These are phyloP conservation scores for Lepidium aucheri DNA, from an alignment of 345 rosid species.

Conservation along the genomic window DNA sequence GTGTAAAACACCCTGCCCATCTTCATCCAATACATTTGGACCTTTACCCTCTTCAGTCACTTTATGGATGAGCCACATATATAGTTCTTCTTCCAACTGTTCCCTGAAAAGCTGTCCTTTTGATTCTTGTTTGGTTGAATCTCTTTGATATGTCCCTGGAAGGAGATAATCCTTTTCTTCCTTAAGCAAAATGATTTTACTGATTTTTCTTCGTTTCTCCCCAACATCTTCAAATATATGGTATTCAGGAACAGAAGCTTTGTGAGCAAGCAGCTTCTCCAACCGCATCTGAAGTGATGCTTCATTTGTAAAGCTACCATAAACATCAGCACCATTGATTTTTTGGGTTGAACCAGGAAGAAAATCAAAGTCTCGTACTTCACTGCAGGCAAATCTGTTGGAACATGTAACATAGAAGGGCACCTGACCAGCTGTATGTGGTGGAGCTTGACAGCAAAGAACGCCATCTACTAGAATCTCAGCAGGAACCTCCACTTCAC, in stretches of 20 bases:
- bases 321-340: conserved; percentile 33
- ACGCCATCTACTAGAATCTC: conserved; percentile 62
- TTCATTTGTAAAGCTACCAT: conserved; percentile 32
- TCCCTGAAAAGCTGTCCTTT: conserved; percentile 37
- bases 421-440: conserved; percentile 57
- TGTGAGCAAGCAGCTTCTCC: conserved; percentile 46
- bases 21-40: conserved; percentile 50
- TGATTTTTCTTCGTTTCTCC: conserved; percentile 41
- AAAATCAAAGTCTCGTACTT: conserved; percentile 86
- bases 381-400: conserved; percentile 88
- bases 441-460: conserved; percentile 69
- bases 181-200: conserved; percentile 51
- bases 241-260: conserved; percentile 23
- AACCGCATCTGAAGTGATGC: conserved; percentile 42
- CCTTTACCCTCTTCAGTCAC: conserved; percentile 76
- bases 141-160: conserved; percentile 25
- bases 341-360: conserved; percentile 41
- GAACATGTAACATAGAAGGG: conserved; percentile 92
- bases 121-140: conserved; percentile 25
- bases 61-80: conserved; percentile 67
- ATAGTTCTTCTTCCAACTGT: conserved; percentile 54
- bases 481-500: conserved; percentile 92
- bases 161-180: conserved; percentile 59
- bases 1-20: conserved; percentile 82
- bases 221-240: conserved; percentile 34